Evolutionary conservation across 148 eudicot genomes (phyloP), one percentile per base, ranked within the genome.

Genomic region (Spergularia marina): DNA sequence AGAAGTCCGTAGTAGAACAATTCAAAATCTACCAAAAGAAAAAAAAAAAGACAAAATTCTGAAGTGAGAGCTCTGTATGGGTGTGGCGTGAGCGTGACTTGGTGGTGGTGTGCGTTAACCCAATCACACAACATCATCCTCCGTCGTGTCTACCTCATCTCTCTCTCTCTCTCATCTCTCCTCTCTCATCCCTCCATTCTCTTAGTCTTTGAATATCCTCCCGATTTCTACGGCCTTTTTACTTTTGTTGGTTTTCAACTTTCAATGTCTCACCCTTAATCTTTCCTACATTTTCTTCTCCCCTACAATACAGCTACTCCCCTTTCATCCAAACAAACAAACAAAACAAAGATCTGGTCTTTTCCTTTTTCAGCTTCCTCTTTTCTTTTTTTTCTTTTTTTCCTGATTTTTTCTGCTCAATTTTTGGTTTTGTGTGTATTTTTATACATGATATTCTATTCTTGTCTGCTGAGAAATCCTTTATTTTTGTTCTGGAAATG

Each of bases 101-200:
- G 36, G 18, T 10, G 66, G 65, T 67, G 78, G 53, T 68, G 65
- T 55, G 36, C 65, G 40, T 65, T 34, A 47, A 30, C 12, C 3
- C 68, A 60, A 21, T n/a, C 16, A 9, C 12, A 61, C 36, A 39
- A 56, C 49, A 65, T 57, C 17, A 56, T 20, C 73, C 41, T 65
- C 71, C 73, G 68, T 78, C 77, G 76, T 73, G 81, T 14, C 30
- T 59, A 65, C 81, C 76, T 73, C 81, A 65, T 57, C 75, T 34
- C 76, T 34, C 59, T 57, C 75, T 34, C 76, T 34, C 59, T 61
- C 77, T 30, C 61, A 41, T 41, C 49, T 2, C 4, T 41, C 9
- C 4, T 52, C 20, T 66, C 62, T 30, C 81, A 65, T 23, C 52
- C 41, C 68, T 64, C 47, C 68, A 25, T 72, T 57, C 2, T n/a